Conservation (phyloP, 306 rosid species). For the Vicia faba region DNA sequence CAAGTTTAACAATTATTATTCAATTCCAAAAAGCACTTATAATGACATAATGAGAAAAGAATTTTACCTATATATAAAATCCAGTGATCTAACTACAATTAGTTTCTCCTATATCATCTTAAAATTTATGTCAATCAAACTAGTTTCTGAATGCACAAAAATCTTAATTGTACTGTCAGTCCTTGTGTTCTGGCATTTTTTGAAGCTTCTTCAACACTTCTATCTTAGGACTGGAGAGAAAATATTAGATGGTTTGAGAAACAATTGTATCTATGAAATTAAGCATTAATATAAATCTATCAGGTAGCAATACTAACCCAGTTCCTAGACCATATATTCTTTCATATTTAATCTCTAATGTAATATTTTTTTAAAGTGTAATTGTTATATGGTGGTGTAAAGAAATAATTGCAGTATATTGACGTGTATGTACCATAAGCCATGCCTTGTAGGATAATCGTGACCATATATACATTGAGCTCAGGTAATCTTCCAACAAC, state of each 20-base stretch:
- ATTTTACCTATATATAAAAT: slow-evolving; percentile 72
- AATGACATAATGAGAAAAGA: slow-evolving; percentile 16
- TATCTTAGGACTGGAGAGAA: slow-evolving; percentile 70
- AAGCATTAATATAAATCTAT: slow-evolving; percentile 1
- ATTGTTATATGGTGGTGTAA: too few species aligned
- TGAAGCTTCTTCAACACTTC: slow-evolving; percentile 81
- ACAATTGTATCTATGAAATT: slow-evolving; percentile 17
- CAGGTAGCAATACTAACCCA: slow-evolving; percentile 56
- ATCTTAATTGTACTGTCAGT: slow-evolving; percentile 75
- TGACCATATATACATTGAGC: too few species aligned
- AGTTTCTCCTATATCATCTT: slow-evolving; percentile 24
- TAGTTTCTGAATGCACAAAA: slow-evolving; percentile 38
- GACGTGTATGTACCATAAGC: too few species aligned
- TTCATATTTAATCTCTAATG: too few species aligned
- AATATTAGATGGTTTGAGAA: slow-evolving; percentile 8
- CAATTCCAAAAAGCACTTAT: too few species aligned
- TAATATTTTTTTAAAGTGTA: too few species aligned
- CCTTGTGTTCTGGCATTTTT: slow-evolving; percentile 76
- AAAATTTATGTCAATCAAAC: slow-evolving; percentile 4
- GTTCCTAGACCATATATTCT: slow-evolving; percentile 80
- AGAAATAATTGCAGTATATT: too few species aligned
- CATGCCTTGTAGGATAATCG: too few species aligned
- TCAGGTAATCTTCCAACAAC: too few species aligned
- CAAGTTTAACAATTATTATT: slow-evolving; percentile 26
- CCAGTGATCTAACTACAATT: slow-evolving; percentile 58